phyloP scores from a whole-genome alignment of 768 basidiomycete genomes.

The Brasilioporus rufonigricans region DNA sequence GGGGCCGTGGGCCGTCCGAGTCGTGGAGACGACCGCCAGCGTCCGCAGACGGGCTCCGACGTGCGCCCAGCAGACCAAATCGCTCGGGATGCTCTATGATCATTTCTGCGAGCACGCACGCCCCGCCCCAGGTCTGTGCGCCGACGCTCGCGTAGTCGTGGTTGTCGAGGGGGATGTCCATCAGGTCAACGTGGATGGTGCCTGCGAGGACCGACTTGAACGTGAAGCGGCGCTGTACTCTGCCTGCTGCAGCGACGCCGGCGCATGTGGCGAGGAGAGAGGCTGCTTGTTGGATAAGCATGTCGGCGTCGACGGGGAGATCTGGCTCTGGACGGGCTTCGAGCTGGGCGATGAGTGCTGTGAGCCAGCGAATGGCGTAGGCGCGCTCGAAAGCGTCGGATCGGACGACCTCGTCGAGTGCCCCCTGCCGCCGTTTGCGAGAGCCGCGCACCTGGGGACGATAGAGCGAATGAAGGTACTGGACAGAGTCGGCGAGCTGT shows the following conservation, averaged over 20 bases:
- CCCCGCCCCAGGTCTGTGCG: constrained; percentile 87
- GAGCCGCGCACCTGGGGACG: constrained; percentile 63
- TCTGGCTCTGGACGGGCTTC: constrained; percentile 3
- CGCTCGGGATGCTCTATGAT: constrained; percentile 54
- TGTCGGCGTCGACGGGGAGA: constrained; percentile 25
- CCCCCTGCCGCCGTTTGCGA: constrained; percentile 34
- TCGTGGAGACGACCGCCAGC: too few species aligned
- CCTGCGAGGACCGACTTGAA: constrained; percentile 34
- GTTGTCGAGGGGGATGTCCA: constrained; percentile 68
- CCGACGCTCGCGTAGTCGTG: constrained; percentile 72
- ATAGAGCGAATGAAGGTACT: constrained; percentile 54
- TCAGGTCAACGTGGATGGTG: constrained; percentile 44
- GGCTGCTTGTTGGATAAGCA: constrained; percentile 52
- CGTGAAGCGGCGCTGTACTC: constrained; percentile 48
- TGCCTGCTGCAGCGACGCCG: constrained; percentile 62
- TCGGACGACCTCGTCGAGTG: constrained; percentile 31
- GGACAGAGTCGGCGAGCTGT: constrained; percentile 43
- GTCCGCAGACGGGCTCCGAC: not conserved
- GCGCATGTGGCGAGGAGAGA: constrained; percentile 63
- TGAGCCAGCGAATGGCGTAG: constrained; percentile 74
- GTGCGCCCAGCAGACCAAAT: constrained; percentile 41
- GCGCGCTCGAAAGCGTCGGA: constrained; percentile 68
- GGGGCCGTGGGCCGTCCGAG: not conserved
- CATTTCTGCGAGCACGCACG: constrained; percentile 76
- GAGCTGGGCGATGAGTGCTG: constrained; percentile 51